phyloP scores from a whole-genome alignment of 2,329 filamentous ascomycete genomes.

The Talaromyces albobiverticillius region DNA sequence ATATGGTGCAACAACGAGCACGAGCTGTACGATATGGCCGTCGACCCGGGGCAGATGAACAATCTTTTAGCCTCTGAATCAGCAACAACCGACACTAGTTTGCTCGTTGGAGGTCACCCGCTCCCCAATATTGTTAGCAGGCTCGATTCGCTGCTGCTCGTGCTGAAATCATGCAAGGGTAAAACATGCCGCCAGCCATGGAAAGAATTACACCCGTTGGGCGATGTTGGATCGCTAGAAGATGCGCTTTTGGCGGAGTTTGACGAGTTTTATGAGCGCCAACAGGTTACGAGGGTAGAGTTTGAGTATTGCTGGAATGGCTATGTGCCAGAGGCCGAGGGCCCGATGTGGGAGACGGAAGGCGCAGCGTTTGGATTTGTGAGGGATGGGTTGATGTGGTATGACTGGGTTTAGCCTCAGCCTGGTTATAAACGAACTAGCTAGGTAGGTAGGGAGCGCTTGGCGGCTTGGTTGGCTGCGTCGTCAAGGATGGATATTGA shows the following conservation, averaged over 20 bases:
- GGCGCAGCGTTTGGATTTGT: neutral
- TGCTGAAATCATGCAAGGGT: constrained; percentile 26
- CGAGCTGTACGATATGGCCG: constrained; percentile 57
- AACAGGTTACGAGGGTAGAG: neutral
- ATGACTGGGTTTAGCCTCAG: neutral
- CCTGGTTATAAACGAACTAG: neutral
- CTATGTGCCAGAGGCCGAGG: constrained; percentile 1
- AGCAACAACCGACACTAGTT: neutral
- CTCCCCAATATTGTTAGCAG: constrained; percentile 16
- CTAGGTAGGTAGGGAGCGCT: neutral
- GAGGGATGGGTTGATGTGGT: neutral
- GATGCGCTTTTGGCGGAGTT: constrained; percentile 20
- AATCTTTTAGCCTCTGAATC: neutral
- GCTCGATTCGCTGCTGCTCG: constrained; percentile 24
- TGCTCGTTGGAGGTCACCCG: neutral
- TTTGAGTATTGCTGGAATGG: constrained; percentile 1
- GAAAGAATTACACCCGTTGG: constrained; percentile 20
- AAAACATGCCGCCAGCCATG: constrained; percentile 22
- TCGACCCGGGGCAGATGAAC: neutral
- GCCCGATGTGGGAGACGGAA: neutral
- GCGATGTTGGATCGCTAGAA: constrained; percentile 19
- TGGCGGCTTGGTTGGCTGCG: no score
- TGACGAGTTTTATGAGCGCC: constrained; percentile 21
- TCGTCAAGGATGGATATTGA: no score
- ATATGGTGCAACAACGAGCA: constrained; percentile 68